These are phyloP conservation scores for Oryza coarctata DNA, from an alignment of 176 grass and related monocot species.

Conservation along the genomic window DNA sequence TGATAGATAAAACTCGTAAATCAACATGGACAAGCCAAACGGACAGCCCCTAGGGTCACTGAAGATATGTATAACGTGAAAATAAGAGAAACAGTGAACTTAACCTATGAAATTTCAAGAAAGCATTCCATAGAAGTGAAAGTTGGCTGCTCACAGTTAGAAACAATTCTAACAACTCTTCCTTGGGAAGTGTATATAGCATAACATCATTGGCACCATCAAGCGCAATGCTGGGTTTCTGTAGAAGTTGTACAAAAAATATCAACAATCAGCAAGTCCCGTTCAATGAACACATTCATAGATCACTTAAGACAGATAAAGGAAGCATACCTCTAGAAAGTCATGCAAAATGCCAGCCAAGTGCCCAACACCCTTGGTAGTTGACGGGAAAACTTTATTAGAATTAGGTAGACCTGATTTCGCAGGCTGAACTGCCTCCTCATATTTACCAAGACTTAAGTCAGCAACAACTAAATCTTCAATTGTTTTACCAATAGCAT, in stretches of 20 bases:
- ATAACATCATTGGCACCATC: constrained; percentile 72
- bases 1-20: neutral
- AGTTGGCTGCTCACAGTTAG: constrained; percentile 78
- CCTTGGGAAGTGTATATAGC: constrained; percentile 74
- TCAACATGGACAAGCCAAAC: neutral
- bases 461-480: constrained; percentile 70
- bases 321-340: constrained; percentile 73
- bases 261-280: constrained; percentile 34
- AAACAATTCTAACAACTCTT: constrained; percentile 81
- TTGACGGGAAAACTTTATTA: constrained; percentile 53
- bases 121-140: constrained; percentile 94
- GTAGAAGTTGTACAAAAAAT: constrained; percentile 33
- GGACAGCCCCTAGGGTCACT: neutral
- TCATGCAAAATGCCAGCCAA: constrained; percentile 86
- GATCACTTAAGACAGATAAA: constrained; percentile 15
- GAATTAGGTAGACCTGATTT: constrained; percentile 40
- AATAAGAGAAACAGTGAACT: constrained; percentile 17
- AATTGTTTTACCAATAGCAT: constrained; percentile 68
- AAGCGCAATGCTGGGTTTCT: constrained; percentile 57
- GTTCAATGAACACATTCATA: neutral
- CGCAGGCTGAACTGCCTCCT: constrained; percentile 66
- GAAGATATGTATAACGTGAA: constrained; percentile 23
- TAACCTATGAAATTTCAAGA: constrained; percentile 97
- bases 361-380: constrained; percentile 77
- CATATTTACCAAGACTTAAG: constrained; percentile 78